Percentiles rank a stretch among this genome's conserved stretches.
Conservation (phyloP, 495 filamentous ascomycete species). For the Astrocystis sublimbata region DNA sequence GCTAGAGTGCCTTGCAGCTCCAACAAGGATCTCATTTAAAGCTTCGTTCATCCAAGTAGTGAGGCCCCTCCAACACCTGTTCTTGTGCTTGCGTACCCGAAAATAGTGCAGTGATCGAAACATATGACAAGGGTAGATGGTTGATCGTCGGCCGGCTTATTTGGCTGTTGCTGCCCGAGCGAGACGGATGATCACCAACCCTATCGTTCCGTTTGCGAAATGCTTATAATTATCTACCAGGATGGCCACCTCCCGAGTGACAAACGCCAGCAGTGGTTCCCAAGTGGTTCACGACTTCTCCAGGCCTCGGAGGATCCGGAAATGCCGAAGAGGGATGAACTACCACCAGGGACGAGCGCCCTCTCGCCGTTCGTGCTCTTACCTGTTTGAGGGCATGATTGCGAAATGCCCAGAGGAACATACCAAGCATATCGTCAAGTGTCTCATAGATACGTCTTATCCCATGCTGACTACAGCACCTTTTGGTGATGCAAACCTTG, state of each 20-base stretch:
- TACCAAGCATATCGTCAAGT: not conserved
- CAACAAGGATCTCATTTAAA: not conserved
- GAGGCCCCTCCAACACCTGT: conserved; percentile 1
- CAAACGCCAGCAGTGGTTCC: conserved; percentile 10
- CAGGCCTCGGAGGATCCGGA: conserved; percentile 13
- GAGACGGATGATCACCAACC: conserved; percentile 31
- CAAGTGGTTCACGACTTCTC: conserved; percentile 2
- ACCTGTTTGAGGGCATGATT: not conserved
- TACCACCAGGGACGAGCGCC: not conserved
- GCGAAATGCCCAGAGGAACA: not conserved
- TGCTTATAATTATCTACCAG: conserved; percentile 9
- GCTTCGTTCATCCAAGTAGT: conserved; percentile 3
- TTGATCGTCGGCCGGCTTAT: conserved; percentile 39
- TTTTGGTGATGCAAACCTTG: conserved; percentile 5
- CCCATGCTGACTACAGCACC: conserved; percentile 10
- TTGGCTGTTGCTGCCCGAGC: conserved; percentile 51
- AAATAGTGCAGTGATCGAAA: conserved; percentile 20
- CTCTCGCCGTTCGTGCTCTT: not conserved
- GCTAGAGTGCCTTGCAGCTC: not conserved
- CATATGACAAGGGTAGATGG: conserved; percentile 27
- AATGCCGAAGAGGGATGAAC: conserved; percentile 9
- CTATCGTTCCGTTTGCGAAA: conserved; percentile 14
- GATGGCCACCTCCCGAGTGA: conserved; percentile 12
- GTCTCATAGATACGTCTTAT: conserved; percentile 9
- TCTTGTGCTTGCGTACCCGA: conserved; percentile 9